Conservation (phyloP, 805 yeast genomes). For the Barnettozyma sucrosica region DNA sequence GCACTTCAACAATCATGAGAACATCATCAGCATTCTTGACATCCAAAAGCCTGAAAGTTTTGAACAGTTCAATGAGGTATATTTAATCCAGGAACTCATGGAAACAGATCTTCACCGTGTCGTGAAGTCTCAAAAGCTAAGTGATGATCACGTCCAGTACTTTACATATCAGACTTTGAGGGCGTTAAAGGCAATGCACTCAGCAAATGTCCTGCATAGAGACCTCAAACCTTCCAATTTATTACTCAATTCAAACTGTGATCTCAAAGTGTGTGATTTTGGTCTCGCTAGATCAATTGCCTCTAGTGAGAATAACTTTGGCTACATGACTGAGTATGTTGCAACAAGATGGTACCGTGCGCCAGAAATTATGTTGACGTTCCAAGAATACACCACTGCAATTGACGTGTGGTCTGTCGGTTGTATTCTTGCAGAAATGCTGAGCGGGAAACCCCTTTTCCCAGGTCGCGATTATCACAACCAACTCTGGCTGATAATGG, state of each 20-base stretch:
- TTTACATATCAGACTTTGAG: constrained; percentile 65
- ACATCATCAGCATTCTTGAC: constrained; percentile 61
- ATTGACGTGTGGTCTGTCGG: constrained; percentile 82
- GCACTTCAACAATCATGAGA: constrained; percentile 64
- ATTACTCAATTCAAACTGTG: constrained; percentile 63
- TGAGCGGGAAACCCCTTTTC: constrained; percentile 52
- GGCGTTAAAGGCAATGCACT: constrained; percentile 66
- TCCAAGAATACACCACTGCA: constrained; percentile 67
- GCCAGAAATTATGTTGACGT: constrained; percentile 74
- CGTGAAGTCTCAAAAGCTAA: constrained; percentile 48
- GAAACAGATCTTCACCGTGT: constrained; percentile 66
- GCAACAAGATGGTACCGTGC: constrained; percentile 86
- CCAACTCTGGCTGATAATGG: constrained; percentile 61
- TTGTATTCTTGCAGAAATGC: constrained; percentile 68
- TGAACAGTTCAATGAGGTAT: constrained; percentile 64
- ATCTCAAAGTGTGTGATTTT: constrained; percentile 72
- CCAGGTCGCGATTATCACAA: constrained; percentile 74
- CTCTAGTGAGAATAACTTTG: constrained; percentile 41
- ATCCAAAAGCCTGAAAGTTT: constrained; percentile 57
- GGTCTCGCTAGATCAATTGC: constrained; percentile 61
- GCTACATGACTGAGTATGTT: constrained; percentile 71
- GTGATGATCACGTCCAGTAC: constrained; percentile 65
- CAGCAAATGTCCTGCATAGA: constrained; percentile 68
- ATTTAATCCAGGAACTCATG: constrained; percentile 73
- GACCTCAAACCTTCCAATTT: constrained; percentile 75